phyloP scores from a whole-genome alignment of 805 yeast genomes.

The Wickerhamiella australiensis region DNA sequence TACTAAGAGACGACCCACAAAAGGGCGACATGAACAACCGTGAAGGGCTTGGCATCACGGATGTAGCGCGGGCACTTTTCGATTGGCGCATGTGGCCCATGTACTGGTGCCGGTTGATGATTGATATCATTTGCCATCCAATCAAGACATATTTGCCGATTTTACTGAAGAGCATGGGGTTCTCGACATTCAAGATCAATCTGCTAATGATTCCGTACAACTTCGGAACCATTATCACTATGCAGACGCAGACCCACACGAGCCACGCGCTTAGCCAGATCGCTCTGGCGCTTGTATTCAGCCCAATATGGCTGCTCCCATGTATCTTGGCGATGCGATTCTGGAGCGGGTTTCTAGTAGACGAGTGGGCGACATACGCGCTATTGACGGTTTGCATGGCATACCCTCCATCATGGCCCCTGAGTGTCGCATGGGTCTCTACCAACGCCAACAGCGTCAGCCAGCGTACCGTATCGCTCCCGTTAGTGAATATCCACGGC shows the following conservation, averaged over 20 bases:
- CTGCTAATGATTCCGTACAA: conserved; percentile 41
- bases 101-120: conserved; percentile 37
- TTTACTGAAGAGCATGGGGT: conserved; percentile 38
- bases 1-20: conserved; percentile 51
- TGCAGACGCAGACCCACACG: conserved; percentile 18
- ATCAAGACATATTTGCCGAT: conserved; percentile 38
- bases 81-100: conserved; percentile 52
- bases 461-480: conserved; percentile 53
- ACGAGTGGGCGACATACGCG: conserved; percentile 26
- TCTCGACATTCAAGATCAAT: conserved; percentile 40
- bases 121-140: conserved; percentile 32
- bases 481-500: conserved; percentile 51
- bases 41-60: conserved; percentile 36
- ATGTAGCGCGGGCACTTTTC: conserved; percentile 32
- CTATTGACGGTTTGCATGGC: conserved; percentile 24
- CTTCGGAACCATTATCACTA: conserved; percentile 20
- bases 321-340: conserved; percentile 18
- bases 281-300: conserved; percentile 12
- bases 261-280: conserved; percentile 13
- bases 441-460: conserved; percentile 50
- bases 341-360: conserved; percentile 21
- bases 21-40: conserved; percentile 56
- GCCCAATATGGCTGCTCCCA: conserved; percentile 19
- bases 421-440: conserved; percentile 39
- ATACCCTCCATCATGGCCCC: conserved; percentile 22